Base-by-base conservation (phyloP, 2,329 filamentous ascomycete genomes). In the Chaetomiaceae sp. region DNA sequence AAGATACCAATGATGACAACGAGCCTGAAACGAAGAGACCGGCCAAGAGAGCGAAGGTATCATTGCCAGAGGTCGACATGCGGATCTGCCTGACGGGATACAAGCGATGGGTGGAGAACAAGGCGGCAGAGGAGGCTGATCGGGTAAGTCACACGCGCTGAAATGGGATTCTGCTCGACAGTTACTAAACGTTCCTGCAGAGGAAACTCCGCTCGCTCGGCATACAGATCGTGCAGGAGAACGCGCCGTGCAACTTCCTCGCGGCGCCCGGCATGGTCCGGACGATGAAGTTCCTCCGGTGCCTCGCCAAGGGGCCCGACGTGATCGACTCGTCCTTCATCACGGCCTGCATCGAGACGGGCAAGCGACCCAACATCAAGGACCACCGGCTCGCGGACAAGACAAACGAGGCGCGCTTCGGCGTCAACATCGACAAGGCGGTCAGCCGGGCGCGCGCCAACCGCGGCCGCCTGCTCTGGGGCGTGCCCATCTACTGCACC, bases 231-330 rank as follows among this genome's bases (percentile, higher is more conserved):
- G 84, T 88, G 4, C 76, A 84, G 56, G 86, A 95, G 60, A 81
- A 81, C 20, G 77, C 79, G 38, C 76, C 79, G 36, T 93, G 88
- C 62, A 87, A 91, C 58, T 87, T 95, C 62, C 78, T 98, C 10
- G 89, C 88, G 27, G 91, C 91, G 3, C 93, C 91, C 1, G 78
- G 81, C 34, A 81, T 97, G 51, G 79, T 96, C 27, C 84, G 93
- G 30, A 98, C 93, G 0, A 82, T 88, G 62, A 98, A 98, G 62
- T 98, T 98, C 62, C 82, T 97, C 40, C 85, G 84, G 51, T 88
- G 89, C 11, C 70, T 98, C 22, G 89, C 93, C 15, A 82, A 81
- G 49, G 89, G 86, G 0, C 88, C 89, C 0, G 75, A 78, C 1
- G 78, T 97, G 35, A 76, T 97, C 44, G 82, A 81, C 37, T 85